phyloP scores from a whole-genome alignment of 192 early-diverging fungal species.

The Funneliformis geosporum region DNA sequence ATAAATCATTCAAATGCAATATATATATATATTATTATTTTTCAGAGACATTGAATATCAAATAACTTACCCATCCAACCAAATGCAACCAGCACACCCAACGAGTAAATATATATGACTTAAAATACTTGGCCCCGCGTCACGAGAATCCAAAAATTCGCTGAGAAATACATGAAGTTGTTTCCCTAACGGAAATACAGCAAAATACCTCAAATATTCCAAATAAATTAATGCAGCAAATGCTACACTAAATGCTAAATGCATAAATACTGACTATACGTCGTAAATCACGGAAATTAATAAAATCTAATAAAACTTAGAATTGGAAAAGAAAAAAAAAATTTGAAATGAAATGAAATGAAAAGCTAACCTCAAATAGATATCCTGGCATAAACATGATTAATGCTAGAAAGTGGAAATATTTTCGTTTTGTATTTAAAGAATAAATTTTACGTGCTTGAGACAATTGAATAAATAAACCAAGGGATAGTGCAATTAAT shows the following conservation, averaged over 20 bases:
- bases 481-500: slow-evolving; percentile 38
- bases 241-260: slow-evolving; percentile 80
- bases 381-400: slow-evolving; percentile 86
- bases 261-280: slow-evolving; percentile 71
- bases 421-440: slow-evolving; percentile 79
- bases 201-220: slow-evolving; percentile 81
- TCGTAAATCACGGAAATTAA: slow-evolving; percentile 1
- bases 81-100: slow-evolving; percentile 90
- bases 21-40: too few species aligned
- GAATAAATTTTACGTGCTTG: slow-evolving; percentile 41
- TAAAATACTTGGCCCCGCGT: slow-evolving; percentile 79
- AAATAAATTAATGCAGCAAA: slow-evolving; percentile 68
- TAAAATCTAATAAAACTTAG: background rate
- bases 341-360: too few species aligned
- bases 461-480: slow-evolving; percentile 41
- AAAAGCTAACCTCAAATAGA: slow-evolving; percentile 58
- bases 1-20: background rate
- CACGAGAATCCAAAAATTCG: slow-evolving; percentile 83
- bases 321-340: background rate
- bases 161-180: slow-evolving; percentile 71
- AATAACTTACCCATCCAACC: slow-evolving; percentile 66
- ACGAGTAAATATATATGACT: slow-evolving; percentile 88
- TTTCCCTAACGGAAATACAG: slow-evolving; percentile 64
- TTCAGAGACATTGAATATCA: background rate
- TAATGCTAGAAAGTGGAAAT: slow-evolving; percentile 81